phyloP scores from a whole-genome alignment of 805 yeast species.

The Clavispora fructus region DNA sequence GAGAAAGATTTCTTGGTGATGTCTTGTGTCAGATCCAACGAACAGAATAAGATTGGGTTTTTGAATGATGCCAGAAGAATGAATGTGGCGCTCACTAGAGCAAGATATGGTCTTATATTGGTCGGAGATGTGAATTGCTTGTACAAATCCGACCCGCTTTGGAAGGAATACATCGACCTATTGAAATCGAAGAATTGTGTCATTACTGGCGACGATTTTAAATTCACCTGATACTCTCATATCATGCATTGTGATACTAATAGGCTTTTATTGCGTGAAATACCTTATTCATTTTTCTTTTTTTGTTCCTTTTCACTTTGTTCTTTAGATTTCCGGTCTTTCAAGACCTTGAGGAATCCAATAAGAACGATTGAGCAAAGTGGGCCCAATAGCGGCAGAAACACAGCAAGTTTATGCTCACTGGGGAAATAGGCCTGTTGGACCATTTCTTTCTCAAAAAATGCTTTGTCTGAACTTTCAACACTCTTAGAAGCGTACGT shows the following conservation, averaged over 20 bases:
- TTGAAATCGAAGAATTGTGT: constrained; percentile 10
- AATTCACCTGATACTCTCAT: neutral
- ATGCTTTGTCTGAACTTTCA: constrained; percentile 63
- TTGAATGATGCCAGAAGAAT: constrained; percentile 79
- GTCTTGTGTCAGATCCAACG: constrained; percentile 63
- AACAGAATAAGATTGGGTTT: constrained; percentile 71
- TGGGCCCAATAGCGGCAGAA: constrained; percentile 87
- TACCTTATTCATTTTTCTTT: constrained; percentile 1
- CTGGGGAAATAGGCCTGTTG: constrained; percentile 93
- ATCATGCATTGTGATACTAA: neutral
- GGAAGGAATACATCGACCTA: constrained; percentile 14
- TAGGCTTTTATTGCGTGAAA: neutral
- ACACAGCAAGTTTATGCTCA: constrained; percentile 93
- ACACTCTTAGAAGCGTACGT: constrained; percentile 51
- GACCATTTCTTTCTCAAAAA: constrained; percentile 91
- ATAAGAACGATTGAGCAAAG: constrained; percentile 56
- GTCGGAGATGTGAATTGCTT: constrained; percentile 14
- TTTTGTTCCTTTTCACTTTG: neutral
- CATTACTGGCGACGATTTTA: constrained; percentile 5
- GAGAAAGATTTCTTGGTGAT: constrained; percentile 49
- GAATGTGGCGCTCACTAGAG: constrained; percentile 87
- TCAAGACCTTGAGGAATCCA: constrained; percentile 44
- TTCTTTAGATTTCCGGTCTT: constrained; percentile 30
- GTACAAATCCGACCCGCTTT: constrained; percentile 8
- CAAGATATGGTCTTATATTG: constrained; percentile 66